Evolutionary conservation across 164 flowering plant genomes (phyloP), one percentile per base, ranked within the genome.

Genomic region (Vitis labrusca): DNA sequence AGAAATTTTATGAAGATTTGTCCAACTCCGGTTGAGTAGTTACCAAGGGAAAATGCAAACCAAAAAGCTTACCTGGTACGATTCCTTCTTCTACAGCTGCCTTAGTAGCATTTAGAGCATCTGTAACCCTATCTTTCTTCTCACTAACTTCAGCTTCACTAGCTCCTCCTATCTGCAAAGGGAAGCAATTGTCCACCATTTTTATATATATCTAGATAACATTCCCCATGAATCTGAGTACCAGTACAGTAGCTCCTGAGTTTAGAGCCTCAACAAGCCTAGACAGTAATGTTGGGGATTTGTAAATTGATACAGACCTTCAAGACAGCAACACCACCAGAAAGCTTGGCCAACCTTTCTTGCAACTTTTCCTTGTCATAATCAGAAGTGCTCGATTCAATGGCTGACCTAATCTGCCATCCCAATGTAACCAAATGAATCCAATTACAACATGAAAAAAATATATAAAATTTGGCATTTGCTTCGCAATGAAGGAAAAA

Each of bases 71-170:
- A 91, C 98, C 97, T 50, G 98, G 90, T 8, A 95, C 91, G 70
- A 93, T 91, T 47, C 98, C 98, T 82, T 95, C 99, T 62, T 88
- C 98, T 32, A 94, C 99, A 60, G 98, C 98, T 55, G 98, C 99
- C 77, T 91, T 91, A 8, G 99, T 95, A 12, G 99, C 96, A 89
- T 95, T 92, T 29, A 95, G 61, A 59, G 99, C 99, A 85, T 95
- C 99, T 47, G 91, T 91, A 16, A 93, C 97, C 73, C 99, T 88
- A 71, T 93, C 99, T 73, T 95, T 95, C 80, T 89, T 95, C 80
- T 95, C 99, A 67, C 94, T 73, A 73, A 94, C 97, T 83, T 94
- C 98, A 54, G 87, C 84, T 81, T 94, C 98, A 84, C 97, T 94
- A 56, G 98, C 98, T 77, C 98, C 99, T 64, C 99, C 99, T 78